A percentile compares a stretch with the other conserved stretches of the same genome.
phyloP scores from a whole-genome alignment of 2,329 filamentous ascomycete species.

The Sordariomycetes sp. region DNA sequence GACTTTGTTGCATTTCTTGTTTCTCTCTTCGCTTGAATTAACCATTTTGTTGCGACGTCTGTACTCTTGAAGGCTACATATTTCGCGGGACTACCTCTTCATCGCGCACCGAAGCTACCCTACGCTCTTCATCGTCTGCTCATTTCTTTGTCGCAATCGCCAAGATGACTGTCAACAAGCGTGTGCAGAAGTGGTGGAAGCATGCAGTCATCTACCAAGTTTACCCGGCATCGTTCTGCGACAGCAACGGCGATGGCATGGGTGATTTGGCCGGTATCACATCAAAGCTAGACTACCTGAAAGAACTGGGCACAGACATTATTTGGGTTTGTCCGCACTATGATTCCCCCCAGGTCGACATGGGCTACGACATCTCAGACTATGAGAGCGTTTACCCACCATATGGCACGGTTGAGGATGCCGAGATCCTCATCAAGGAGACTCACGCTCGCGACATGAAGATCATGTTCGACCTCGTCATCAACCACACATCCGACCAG shows the following conservation, averaged over 20 bases:
- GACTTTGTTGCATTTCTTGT: too few species aligned
- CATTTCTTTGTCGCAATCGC: neutral
- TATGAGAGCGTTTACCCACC: constrained; percentile 56
- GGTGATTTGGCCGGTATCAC: constrained; percentile 57
- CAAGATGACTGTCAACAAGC: constrained; percentile 13
- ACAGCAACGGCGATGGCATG: constrained; percentile 48
- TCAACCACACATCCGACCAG: constrained; percentile 69
- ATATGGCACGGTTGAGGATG: constrained; percentile 59
- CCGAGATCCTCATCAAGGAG: constrained; percentile 51
- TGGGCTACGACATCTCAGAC: constrained; percentile 63
- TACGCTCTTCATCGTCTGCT: neutral
- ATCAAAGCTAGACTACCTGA: constrained; percentile 52
- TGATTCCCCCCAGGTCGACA: constrained; percentile 55
- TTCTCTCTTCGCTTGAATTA: too few species aligned
- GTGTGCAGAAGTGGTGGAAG: constrained; percentile 41
- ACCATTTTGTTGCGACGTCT: too few species aligned
- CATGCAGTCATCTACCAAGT: constrained; percentile 49
- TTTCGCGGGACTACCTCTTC: too few species aligned
- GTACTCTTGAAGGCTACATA: too few species aligned
- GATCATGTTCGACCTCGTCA: constrained; percentile 65
- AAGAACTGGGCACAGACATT: constrained; percentile 50
- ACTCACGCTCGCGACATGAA: constrained; percentile 57
- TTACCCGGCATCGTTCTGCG: constrained; percentile 49
- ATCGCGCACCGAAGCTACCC: too few species aligned
- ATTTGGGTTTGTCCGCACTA: constrained; percentile 63